Base-by-base conservation (phyloP, 176 grass and related monocot species). In the Typha latifolia region DNA sequence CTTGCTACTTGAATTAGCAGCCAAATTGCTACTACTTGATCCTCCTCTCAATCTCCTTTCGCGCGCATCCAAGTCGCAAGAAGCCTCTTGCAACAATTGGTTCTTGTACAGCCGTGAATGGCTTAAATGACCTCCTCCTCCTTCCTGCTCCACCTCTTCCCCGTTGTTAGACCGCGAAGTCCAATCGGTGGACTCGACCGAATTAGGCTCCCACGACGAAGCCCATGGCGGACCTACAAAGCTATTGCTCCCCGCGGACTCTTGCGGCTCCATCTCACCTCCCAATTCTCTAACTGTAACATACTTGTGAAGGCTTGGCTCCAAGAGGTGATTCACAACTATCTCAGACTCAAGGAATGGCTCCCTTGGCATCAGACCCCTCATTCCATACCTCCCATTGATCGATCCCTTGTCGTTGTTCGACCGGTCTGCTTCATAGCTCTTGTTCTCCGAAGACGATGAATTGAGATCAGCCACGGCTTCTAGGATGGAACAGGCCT, bases 401-500 rank as follows among this genome's bases (percentile, higher is more conserved):
- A 62, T 56, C 51, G 82, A 82, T 13, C 78, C 80, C 61, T 74
- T 81, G 43, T 86, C 77, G 19, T 83, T 71, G 69, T 16, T 68
- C 5, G 74, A 83, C 12, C 57, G 48, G 3, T 80, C 77, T 9
- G 75, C 48, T 5, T 75, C 76, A 15, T 69, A 74, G 73, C 67
- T 83, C 76, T 66, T 82, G 67, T 79, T 84, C 53, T 87, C 85
- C 12, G 94, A 87, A 0, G 86, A 82, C 0, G 83, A 82, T 0
- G 89, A 93, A 75, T 97, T 90, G 76, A 97, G 86, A 43, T 93
- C 85, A 0, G 89, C 94, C 13, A 97, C 94, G 3, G 94, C 94
- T 74, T 97, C 89, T 2, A 97, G 85, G 49, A 97, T 97, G n/a
- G 94, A 97, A 67, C 85, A 92, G 67, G 94, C 89, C 81, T 97